Base-by-base conservation (phyloP, 345 rosid genomes). In the Lenwebbia sp. region DNA sequence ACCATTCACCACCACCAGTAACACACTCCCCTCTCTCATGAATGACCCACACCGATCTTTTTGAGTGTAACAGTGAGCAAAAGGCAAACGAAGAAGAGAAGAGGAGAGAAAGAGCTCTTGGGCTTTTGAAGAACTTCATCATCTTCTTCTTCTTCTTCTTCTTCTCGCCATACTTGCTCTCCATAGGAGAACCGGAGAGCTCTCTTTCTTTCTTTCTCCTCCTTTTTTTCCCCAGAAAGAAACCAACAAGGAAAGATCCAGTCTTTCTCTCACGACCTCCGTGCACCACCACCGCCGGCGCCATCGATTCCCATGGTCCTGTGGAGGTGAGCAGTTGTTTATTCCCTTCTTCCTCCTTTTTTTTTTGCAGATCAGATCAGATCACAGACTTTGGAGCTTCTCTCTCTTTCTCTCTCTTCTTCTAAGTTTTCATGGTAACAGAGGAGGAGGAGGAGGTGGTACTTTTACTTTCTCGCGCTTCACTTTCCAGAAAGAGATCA, bases 31-130 rank as follows among this genome's bases (percentile, higher is more conserved):
- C 10, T 54, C 76, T 33, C 5, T 37, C 47, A 70, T 70, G 81
- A 70, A 70, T 70, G 81, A 70, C 81, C 81, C 81, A 19, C 81
- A 4, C 83, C 52, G 75, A 87, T 86, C 88, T 84, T 83, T 83
- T 86, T 87, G 85, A 86, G 86, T 85, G 86, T 54, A 89, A 83
- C 86, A 87, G 88, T 83, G 58, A 57, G 86, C 89, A 88, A 85
- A 87, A 83, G 83, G 47, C 76, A 8, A 19, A 28, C 30, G 75
- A 28, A 3, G 19, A 23, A 2, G 10, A 57, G 65, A 12, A 6
- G 21, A 57, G 15, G 0, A 21, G 56, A 28, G 17, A 17, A 62
- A 30, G 12, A 4, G 52, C 52, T 50, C 52, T 50, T 50, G 52
- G 52, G 52, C 14, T 50, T 50, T 50, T 50, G 52, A 50, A 50